Percentiles rank a stretch among this genome's conserved stretches.
Conservation (phyloP, 495 filamentous ascomycete species). For the Podospora fimiseda region DNA sequence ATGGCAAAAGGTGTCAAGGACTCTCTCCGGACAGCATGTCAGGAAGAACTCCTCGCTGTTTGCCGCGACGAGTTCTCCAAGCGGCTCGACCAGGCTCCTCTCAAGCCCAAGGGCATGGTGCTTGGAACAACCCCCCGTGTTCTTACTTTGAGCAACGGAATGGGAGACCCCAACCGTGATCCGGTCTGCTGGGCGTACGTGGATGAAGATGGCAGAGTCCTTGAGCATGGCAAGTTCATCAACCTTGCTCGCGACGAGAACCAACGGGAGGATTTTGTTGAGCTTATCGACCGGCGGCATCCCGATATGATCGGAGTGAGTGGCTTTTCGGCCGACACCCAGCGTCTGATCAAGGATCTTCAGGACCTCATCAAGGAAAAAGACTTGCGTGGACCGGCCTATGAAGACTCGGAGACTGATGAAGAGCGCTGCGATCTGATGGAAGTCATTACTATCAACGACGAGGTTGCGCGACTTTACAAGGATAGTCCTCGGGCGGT, state of each 20-base stretch:
- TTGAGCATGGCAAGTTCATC: slow-evolving; percentile 79
- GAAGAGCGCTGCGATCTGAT: slow-evolving; percentile 66
- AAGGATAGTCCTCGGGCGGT: slow-evolving; percentile 80
- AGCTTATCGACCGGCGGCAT: slow-evolving; percentile 64
- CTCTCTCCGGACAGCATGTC: slow-evolving; percentile 81
- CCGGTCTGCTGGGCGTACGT: slow-evolving; percentile 87
- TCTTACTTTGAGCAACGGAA: slow-evolving; percentile 76
- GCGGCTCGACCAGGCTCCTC: slow-evolving; percentile 89
- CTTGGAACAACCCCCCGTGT: slow-evolving; percentile 84
- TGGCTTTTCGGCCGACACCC: slow-evolving; percentile 84
- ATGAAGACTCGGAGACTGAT: slow-evolving; percentile 53
- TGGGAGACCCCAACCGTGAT: slow-evolving; percentile 64
- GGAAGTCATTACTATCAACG: slow-evolving; percentile 87
- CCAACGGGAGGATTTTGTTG: slow-evolving; percentile 59
- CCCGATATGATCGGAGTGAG: slow-evolving; percentile 88
- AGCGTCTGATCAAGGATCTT: slow-evolving; percentile 72
- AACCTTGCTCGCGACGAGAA: slow-evolving; percentile 69
- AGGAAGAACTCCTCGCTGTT: slow-evolving; percentile 73
- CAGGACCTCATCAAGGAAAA: slow-evolving; percentile 67
- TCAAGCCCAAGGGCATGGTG: slow-evolving; percentile 90
- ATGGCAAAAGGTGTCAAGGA: slow-evolving; percentile 91
- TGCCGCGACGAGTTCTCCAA: slow-evolving; percentile 81
- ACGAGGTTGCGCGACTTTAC: slow-evolving; percentile 91
- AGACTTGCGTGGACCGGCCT: slow-evolving; percentile 65
- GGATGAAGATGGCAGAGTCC: slow-evolving; percentile 82